Base-by-base conservation (phyloP, 2,329 filamentous ascomycete species). In the Lasiodiplodia gonubiensis region DNA sequence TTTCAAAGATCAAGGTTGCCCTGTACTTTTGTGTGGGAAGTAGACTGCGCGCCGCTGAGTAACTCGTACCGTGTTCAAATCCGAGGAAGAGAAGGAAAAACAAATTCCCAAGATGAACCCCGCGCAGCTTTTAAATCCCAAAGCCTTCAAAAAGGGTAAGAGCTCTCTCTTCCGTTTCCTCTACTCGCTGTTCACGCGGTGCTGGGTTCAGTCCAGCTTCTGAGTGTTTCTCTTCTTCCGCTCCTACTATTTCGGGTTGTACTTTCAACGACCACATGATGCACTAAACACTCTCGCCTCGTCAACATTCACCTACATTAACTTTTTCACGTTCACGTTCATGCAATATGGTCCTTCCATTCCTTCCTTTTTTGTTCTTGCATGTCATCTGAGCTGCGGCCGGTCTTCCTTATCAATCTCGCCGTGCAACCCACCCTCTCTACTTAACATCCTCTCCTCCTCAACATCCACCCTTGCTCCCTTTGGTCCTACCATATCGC, bases 101-200 rank as follows among this genome's bases (percentile, higher is more conserved):
- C 42, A 27, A 18, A 14, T 12, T n/a, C 14, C 2, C 49, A 65
- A 55, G 10, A 78, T 78, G 76, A 75, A 77, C 71, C 74, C 76
- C 11, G 74, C 73, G 2, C 74, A 74, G 59, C 71, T 80, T 16
- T 71, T 80, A 7, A 77, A 80, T 67, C 78, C 78, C 7, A 79
- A 77, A 67, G 77, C 74, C 3, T 77, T 73, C 64, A 74, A 73
- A 2, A 80, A 79, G 69, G 70, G 72, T 60, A 72, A 77, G 57
- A 73, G 69, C 66, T 27, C 61, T 49, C 14, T 33, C 52, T 63
- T 25, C 16, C 18, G 1, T 61, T 63, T 11, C 18, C 14, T 49
- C 30, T 8, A 11, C n/a, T 48, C 25, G 0, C 25, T 23, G 2
- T 27, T 6, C 1, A 2, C 14, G 23, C 18, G 30, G 27, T 2